Evolutionary conservation across 345 rosid genomes (phyloP).

Genomic region (Psidium guajava): DNA sequence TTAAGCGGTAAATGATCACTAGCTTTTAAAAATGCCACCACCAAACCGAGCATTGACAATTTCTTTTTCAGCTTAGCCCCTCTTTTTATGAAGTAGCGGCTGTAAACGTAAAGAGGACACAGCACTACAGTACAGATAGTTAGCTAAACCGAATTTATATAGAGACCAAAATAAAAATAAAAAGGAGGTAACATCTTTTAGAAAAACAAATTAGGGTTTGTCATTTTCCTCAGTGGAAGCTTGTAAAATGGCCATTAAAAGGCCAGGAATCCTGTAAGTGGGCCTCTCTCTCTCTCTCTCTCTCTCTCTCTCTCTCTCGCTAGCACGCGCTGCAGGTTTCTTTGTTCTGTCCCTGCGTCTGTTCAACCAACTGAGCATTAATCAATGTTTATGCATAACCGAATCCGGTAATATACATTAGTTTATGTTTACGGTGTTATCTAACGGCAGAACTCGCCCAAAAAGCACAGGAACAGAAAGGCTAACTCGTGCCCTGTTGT

Average conservation of each 20-base stretch:
- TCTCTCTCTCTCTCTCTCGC: neutral
- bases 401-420: neutral
- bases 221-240: slow-evolving; percentile 15
- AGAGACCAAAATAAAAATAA: neutral
- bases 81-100: neutral
- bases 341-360: neutral
- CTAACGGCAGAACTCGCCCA: neutral
- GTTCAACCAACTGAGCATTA: neutral
- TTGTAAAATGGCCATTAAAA: slow-evolving; percentile 10
- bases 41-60: neutral
- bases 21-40: neutral
- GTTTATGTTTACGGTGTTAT: neutral
- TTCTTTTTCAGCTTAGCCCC: neutral
- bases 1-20: neutral
- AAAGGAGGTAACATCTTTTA: neutral
- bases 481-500: neutral
- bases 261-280: neutral
- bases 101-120: neutral
- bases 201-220: slow-evolving; percentile 2
- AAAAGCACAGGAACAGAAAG: neutral
- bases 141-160: neutral
- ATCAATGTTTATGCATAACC: neutral
- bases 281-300: neutral
- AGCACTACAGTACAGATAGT: neutral
- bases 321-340: slow-evolving; percentile 17